Base-by-base conservation (phyloP, 129 eudicot genomes). In the Oenanthe sinensis region DNA sequence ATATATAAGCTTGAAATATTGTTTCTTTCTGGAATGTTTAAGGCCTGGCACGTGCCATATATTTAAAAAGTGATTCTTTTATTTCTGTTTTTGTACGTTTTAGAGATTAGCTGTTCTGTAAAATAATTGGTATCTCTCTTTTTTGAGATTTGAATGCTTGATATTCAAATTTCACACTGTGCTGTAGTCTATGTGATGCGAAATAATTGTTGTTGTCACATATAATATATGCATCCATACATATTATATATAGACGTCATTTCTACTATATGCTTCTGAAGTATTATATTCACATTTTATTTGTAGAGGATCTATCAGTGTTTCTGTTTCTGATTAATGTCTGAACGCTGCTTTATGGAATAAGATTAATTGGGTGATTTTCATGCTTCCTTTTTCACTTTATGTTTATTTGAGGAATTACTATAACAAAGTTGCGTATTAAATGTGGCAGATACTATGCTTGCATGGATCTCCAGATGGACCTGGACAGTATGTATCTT, bases 401-500 rank as follows among this genome's bases (percentile, higher is more conserved):
- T 46, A 62, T 40, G 28, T 73, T 76, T 65, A 72, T 11, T 42
- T 13, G 9, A 26, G 55, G 50, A 75, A 68, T 63, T 2, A 6
- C 67, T 16, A 19, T 82, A 79, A 75, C 80, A 69, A 45, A 72
- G 37, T 9, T 75, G 43, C 48, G 46, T 44, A 44, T 77, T 65
- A 46, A 72, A 81, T 81, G 79, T 86, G 82, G 81, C 97, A 93
- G 98, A 93, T 93, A 78, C 79, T 93, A 80, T 91, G 98, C 80
- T 85, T 93, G 82, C 98, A 93, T 81, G 98, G 98, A 87, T 93
- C 98, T 73, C 97, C 96, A 50, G 98, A 93, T 85, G 98, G 98
- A 79, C 97, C 98, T 48, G 96, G 93, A 78, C 98, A 93, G 98
- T 93, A 91, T 60, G 96, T 85, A 74, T 40, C 30, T 7, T 67